Evolutionary conservation across 768 basidiomycete genomes (phyloP).

Genomic region (Boletus vermiculosoides): DNA sequence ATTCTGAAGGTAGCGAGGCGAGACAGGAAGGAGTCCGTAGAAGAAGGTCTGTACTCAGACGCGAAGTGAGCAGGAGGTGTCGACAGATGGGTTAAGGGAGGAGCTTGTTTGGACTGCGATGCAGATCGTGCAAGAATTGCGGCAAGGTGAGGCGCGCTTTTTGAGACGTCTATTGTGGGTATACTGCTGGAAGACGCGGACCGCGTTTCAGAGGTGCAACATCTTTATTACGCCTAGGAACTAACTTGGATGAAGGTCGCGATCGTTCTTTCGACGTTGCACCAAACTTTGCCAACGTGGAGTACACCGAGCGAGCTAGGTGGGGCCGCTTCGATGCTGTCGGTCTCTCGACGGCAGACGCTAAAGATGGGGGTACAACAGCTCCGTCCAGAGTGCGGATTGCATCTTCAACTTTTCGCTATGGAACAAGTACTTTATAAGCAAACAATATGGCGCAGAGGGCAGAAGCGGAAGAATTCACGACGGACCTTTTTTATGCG

Average conservation of each 20-base stretch:
- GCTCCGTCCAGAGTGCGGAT: conserved; percentile 69
- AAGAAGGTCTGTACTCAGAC: conserved; percentile 78
- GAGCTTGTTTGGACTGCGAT: conserved; percentile 47
- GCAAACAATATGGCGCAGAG: not conserved
- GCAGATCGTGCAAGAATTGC: conserved; percentile 71
- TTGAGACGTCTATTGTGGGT: conserved; percentile 39
- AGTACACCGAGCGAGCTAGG: conserved; percentile 64
- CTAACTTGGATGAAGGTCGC: conserved; percentile 30
- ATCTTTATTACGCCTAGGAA: not conserved
- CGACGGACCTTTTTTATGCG: conserved; percentile 45
- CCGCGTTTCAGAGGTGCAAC: conserved; percentile 1
- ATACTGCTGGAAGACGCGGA: conserved; percentile 2
- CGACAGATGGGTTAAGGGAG: conserved; percentile 44
- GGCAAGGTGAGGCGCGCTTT: conserved; percentile 65
- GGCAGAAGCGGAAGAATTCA: not conserved
- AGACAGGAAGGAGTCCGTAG: conserved; percentile 66
- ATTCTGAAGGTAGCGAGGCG: conserved; percentile 79
- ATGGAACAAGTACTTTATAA: not conserved
- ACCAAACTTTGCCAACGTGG: conserved; percentile 77
- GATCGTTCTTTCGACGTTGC: conserved; percentile 52
- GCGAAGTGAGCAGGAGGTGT: conserved; percentile 27
- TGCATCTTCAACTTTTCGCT: conserved; percentile 85
- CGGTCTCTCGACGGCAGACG: conserved; percentile 30
- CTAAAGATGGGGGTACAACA: conserved; percentile 39
- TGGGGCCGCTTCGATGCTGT: conserved; percentile 52